These are phyloP conservation scores for Kodamaea kakaduensis DNA, from an alignment of 805 yeast species.

Conservation along the genomic window DNA sequence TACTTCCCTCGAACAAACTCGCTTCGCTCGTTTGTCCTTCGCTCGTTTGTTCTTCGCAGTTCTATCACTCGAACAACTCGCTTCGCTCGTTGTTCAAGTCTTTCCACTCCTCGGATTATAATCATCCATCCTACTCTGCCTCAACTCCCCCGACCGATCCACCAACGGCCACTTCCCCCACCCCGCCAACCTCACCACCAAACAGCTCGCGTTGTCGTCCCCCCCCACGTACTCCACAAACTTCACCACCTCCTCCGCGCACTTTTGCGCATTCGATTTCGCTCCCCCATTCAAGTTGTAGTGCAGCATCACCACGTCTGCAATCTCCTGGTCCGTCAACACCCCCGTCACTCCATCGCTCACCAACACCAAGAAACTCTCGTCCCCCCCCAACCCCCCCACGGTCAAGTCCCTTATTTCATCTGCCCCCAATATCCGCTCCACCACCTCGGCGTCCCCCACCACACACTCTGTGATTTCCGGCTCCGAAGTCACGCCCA, in stretches of 20 bases:
- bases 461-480: constrained; percentile 68
- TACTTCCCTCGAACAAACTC: too few relatives aligned
- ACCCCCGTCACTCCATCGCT: constrained; percentile 85
- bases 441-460: constrained; percentile 48
- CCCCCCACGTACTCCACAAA: constrained; percentile 86
- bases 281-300: constrained; percentile 59
- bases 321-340: constrained; percentile 85
- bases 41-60: too few relatives aligned
- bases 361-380: constrained; percentile 75
- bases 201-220: constrained; percentile 93
- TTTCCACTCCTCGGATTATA: constrained; percentile 29
- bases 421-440: constrained; percentile 31
- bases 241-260: constrained; percentile 80
- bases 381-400: constrained; percentile 71
- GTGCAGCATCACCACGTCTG: constrained; percentile 76
- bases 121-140: constrained; percentile 66
- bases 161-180: constrained; percentile 92
- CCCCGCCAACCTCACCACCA: constrained; percentile 72
- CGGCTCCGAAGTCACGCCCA: constrained; percentile 91
- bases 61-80: too few relatives aligned
- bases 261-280: constrained; percentile 75
- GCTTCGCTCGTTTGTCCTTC: too few relatives aligned
- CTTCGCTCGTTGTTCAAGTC: too few relatives aligned
- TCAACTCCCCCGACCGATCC: constrained; percentile 77
- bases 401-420: constrained; percentile 35